Evolutionary conservation across 176 grass and related monocot genomes (phyloP).

Genomic region (Zoysia pacifica): DNA sequence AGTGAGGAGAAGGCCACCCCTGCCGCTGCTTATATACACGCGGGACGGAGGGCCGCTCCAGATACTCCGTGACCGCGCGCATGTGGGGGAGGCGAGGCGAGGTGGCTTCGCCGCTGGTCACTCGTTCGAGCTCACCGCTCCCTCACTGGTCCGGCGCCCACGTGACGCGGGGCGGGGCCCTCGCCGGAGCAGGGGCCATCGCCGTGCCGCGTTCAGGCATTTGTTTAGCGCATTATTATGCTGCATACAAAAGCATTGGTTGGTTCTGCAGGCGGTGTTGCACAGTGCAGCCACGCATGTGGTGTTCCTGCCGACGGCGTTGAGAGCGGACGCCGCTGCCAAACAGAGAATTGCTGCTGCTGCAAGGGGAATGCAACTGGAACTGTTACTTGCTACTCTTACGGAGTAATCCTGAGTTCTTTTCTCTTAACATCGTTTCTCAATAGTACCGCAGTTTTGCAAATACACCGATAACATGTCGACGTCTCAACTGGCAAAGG

Average conservation of each 20-base stretch:
- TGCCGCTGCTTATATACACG: slow-evolving; percentile 42
- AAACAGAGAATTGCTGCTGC: not conserved
- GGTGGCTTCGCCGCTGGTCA: too few species aligned
- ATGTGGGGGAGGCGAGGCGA: not conserved
- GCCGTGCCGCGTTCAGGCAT: not conserved
- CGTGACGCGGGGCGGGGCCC: too few species aligned
- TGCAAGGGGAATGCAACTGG: not conserved
- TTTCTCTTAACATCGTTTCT: too few species aligned
- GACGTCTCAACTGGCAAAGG: too few species aligned
- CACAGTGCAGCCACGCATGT: not conserved
- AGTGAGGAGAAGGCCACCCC: slow-evolving; percentile 11
- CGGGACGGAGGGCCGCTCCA: not conserved
- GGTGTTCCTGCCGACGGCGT: too few species aligned
- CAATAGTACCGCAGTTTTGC: too few species aligned
- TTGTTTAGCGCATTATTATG: not conserved
- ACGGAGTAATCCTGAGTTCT: not conserved
- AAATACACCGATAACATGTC: too few species aligned
- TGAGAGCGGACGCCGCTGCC: not conserved
- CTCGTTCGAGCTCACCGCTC: too few species aligned
- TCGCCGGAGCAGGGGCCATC: not conserved
- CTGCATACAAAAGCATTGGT: too few species aligned
- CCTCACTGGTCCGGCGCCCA: too few species aligned
- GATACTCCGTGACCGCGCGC: slow-evolving; percentile 15
- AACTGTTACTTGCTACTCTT: not conserved
- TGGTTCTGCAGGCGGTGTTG: too few species aligned